Base-by-base conservation (phyloP, 805 yeast species). In the Candida insectalens region DNA sequence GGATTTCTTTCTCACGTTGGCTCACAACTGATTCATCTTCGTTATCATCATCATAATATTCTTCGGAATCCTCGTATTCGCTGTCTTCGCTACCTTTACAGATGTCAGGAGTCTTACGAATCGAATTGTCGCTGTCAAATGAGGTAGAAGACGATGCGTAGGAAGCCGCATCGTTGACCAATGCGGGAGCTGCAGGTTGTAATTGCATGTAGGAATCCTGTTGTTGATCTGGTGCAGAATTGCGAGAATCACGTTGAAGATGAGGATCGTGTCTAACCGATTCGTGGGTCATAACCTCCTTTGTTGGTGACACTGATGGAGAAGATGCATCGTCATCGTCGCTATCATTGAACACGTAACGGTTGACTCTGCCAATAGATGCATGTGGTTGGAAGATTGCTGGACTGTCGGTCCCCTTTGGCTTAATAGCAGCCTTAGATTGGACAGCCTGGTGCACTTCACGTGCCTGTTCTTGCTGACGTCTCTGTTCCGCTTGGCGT, bases 301-400 rank as follows among this genome's bases (percentile, higher is more conserved):
- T 8, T 14, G 16, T n/a, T n/a, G 13, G 12, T 26, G 29, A 9
- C 3, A 14, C 3, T 26, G 29, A 26, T 26, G 13, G 15, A 8
- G 29, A 26, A 9, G 29, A 26, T 26, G 29, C 16, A 5, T 43
- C 45, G 7, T 48, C 53, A n/a, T 46, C 53, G 19, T 51, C 57
- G 30, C 47, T 45, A 18, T 43, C 44, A 13, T 39, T 43, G 36
- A 51, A 51, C 7, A 41, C 45, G 32, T 47, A 50, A 27, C 45
- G 49, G 35, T 42, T 51, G 21, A 53, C 42, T 35, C 45, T 53
- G 17, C 44, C 50, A 19, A 38, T 44, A 4, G 33, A 35, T 13
- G 29, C 21, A 14, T 32, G 35, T 12, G 35, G 35, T 17, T 32
- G 25, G 19, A 32, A 32, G 14, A 32, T 25, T 5, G 30, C 12